These are phyloP conservation scores for Verticillium zaregamsianum DNA, from an alignment of 2,329 filamentous ascomycete species.

Conservation along the genomic window DNA sequence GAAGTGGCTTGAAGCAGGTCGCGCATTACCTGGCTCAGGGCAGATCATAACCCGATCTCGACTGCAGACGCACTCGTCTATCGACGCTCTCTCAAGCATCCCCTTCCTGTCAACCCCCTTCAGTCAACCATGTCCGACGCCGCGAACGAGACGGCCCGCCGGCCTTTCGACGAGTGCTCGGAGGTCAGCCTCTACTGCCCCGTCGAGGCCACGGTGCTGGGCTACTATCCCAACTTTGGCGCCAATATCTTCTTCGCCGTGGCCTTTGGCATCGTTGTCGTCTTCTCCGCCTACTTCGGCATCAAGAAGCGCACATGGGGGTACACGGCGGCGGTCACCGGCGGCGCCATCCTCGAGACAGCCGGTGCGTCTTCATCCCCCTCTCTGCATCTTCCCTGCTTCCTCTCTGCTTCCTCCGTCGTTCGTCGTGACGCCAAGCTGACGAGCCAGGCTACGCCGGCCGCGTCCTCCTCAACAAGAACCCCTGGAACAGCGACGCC, in stretches of 20 bases:
- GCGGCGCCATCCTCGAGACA: conserved; percentile 47
- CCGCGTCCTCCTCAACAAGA: conserved; percentile 44
- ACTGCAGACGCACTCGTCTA: background rate
- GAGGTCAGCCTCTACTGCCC: conserved; percentile 40
- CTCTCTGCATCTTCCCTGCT: background rate
- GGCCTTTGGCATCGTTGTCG: conserved; percentile 39
- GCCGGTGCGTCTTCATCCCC: conserved; percentile 32
- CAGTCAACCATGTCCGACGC: background rate
- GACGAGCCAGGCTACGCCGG: conserved; percentile 43
- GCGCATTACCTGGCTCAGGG: background rate
- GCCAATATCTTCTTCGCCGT: conserved; percentile 51
- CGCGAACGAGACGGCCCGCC: background rate
- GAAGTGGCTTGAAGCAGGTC: background rate
- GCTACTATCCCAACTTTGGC: conserved; percentile 53
- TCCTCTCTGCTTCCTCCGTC: background rate
- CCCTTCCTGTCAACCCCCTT: background rate
- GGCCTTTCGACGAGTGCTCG: conserved; percentile 23
- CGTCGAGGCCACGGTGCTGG: conserved; percentile 47
- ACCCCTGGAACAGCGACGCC: conserved; percentile 49
- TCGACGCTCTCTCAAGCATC: background rate
- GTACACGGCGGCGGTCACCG: conserved; percentile 43
- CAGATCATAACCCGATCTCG: background rate
- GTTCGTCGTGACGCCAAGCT: background rate
- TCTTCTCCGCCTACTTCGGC: conserved; percentile 38
- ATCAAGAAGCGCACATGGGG: conserved; percentile 51